Base-by-base conservation (phyloP, 495 filamentous ascomycete genomes). In the Daldinia bambusicola region DNA sequence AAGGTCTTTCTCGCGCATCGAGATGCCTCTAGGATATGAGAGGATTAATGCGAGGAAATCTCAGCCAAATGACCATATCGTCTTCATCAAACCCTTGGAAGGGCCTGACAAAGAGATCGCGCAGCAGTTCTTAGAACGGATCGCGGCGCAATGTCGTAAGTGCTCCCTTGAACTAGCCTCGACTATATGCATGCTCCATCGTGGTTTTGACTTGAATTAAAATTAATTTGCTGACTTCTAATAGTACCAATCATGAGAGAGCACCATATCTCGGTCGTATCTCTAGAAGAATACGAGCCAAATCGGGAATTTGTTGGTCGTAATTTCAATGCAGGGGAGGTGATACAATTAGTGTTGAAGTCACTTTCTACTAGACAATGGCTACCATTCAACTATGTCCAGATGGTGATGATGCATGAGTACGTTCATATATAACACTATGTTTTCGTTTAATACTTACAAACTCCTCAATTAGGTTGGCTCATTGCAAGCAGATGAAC, bases 341-440 rank as follows among this genome's bases (percentile, higher is more conserved):
- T 91, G 41, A 86, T 95, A 56, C 91, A 95, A 75, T 83, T 95
- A 1, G 92, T 95, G 10, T 85, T 95, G 38, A 89, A 88, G 71
- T 84, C 89, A 4, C 84, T 82, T 0, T 83, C 77, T 48, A 82
- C 82, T 0, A 87, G 88, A 6, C 80, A 84, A 59, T 95, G 92
- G 92, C 80, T 95, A 32, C 88, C 90, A 2, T 92, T 94, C 74
- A 79, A 86, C 53, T 89, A 89, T 63, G 91, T 95, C 14, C 89
- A 92, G 80, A 92, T 94, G 88, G 91, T 94, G 36, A 94, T 94
- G 91, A 91, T 93, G 87, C 91, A 93, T 72, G 86, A 88, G 83
- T 82, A 55, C 26, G 74, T 72, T 31, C 45, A 10, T 50, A 40
- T 16, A 9, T 30, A 22, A 16, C 4, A 13, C 2, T 16, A 20